A percentile compares a stretch with the other conserved stretches of the same genome.
Evolutionary conservation across 805 yeast species (phyloP).

Genomic region (Zygosaccharomyces siamensis): DNA sequence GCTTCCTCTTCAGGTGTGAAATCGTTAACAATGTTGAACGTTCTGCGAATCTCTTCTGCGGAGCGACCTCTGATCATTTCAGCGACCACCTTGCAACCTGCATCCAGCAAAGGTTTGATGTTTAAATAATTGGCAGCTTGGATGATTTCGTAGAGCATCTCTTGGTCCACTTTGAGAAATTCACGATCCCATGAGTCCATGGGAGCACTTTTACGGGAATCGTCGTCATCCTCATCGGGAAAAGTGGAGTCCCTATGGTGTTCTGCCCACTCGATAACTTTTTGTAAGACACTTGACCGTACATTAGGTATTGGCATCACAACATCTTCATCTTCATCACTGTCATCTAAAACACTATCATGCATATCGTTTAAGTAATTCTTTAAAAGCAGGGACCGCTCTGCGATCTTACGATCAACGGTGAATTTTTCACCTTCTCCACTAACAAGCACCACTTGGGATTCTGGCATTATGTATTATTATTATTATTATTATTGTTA

Average conservation of each 20-base stretch:
- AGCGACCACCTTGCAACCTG: constrained; percentile 78
- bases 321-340: constrained; percentile 61
- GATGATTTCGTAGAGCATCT: constrained; percentile 76
- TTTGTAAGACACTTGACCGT: constrained; percentile 76
- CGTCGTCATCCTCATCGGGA: constrained; percentile 80
- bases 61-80: constrained; percentile 78
- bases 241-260: constrained; percentile 79
- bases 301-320: constrained; percentile 90
- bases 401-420: constrained; percentile 78
- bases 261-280: constrained; percentile 95
- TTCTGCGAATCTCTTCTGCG: constrained; percentile 75
- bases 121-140: constrained; percentile 77
- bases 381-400: constrained; percentile 77
- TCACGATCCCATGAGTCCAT: constrained; percentile 95
- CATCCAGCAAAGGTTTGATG: constrained; percentile 67
- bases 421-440: constrained; percentile 77
- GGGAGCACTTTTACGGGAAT: constrained; percentile 81
- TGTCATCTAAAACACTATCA: constrained; percentile 46
- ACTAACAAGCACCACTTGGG: constrained; percentile 52
- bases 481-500: no score
- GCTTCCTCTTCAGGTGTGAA: constrained; percentile 86
- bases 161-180: constrained; percentile 89
- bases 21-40: constrained; percentile 76
- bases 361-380: constrained; percentile 77
- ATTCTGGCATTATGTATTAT: constrained; percentile 8